Evolutionary conservation across 2,329 filamentous ascomycete genomes (phyloP), one percentile per base, ranked within the genome.

Genomic region (Xylaria sp.): DNA sequence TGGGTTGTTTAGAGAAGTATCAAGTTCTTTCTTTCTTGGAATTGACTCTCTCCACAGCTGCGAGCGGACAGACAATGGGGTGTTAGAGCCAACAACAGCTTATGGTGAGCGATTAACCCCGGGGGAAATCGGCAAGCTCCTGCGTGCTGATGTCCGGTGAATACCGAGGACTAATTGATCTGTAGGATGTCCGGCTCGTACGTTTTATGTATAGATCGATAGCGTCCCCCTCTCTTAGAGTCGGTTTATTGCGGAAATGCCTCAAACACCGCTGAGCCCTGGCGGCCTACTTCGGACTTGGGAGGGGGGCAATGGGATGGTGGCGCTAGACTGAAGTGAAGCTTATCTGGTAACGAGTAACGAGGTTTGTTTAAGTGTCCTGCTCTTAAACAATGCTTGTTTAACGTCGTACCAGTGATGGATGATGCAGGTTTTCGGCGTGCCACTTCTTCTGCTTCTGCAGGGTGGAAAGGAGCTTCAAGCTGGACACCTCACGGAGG

Each of bases 101-200:
- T 47, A 35, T 9, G 17, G 40, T 55, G 56, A 63, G 60, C 42
- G 57, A 63, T 57, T 57, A 57, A 56, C 57, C 31, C 21, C 14
- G 42, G 46, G 25, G 46, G 25, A 7, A 42, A 3, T 37, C 33
- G 38, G 31, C 28, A 5, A 50, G 21, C 28, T 49, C 38, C 46
- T 33, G 33, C 35, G 47, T 28, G 12, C 51, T 57, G 54, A 52
- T 47, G 23, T 55, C 52, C 63, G 60, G 52, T 23, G 51, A 38
- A 8, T 17, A 52, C 57, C 43, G 47, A 55, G 51, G 28, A 19
- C 9, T 12, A 38, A 37, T 42, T 42, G 50, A n/a, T 37, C 43
- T 33, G 59, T 25, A 19, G 46, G 55, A 37, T 65, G 19, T 57
- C 45, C 55, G 28, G 31, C 21, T 56, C 50, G 51, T 59, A 59